Evolutionary conservation across 257 asterid species (phyloP).

Genomic region (Ajuga chamaepitys): DNA sequence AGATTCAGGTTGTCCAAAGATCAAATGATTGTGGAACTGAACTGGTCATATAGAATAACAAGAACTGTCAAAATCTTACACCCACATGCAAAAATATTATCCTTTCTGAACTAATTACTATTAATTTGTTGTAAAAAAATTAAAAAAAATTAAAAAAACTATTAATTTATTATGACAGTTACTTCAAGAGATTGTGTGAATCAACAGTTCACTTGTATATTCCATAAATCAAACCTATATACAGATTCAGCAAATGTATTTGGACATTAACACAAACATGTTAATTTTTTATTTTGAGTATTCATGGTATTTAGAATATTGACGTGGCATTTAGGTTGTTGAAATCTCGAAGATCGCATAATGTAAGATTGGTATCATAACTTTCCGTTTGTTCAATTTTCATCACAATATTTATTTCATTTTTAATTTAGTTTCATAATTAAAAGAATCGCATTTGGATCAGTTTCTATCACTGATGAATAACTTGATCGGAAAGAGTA

Average conservation of each 20-base stretch:
- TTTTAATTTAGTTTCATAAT: too few relatives aligned
- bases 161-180: neutral
- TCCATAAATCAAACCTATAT: neutral
- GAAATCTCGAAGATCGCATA: constrained; percentile 8
- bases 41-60: neutral
- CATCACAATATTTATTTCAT: too few relatives aligned
- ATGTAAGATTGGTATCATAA: constrained; percentile 2
- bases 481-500: too few relatives aligned
- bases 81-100: constrained; percentile 37
- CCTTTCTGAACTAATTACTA: too few relatives aligned
- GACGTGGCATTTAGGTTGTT: constrained; percentile 11
- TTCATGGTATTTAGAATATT: constrained; percentile 9
- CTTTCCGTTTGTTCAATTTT: too few relatives aligned
- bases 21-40: constrained; percentile 1
- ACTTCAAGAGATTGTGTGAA: constrained; percentile 9
- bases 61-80: constrained; percentile 25
- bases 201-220: constrained; percentile 1
- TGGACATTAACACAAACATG: too few relatives aligned
- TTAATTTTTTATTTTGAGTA: neutral
- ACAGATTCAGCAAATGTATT: constrained; percentile 12
- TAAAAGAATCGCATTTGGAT: too few relatives aligned
- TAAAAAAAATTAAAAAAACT: too few relatives aligned
- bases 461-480: too few relatives aligned
- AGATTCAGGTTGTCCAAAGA: constrained; percentile 40
- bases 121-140: too few relatives aligned